These are phyloP conservation scores for Termitomyces sp. DNA, from an alignment of 768 basidiomycete genomes.

Conservation along the genomic window DNA sequence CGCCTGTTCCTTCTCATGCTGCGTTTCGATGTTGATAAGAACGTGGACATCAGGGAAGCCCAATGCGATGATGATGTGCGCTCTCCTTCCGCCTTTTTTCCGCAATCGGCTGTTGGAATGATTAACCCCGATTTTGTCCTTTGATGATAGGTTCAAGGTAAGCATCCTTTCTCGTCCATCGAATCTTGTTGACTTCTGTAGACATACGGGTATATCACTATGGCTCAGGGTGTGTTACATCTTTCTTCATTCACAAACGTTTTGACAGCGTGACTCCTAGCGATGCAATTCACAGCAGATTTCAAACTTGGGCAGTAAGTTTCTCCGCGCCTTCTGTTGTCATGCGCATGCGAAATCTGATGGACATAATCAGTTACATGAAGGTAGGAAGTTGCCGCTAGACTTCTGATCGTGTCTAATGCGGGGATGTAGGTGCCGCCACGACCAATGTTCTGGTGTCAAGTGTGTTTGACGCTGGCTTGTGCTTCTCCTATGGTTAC, in stretches of 20 bases:
- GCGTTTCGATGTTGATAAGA: conserved; percentile 15
- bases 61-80: conserved; percentile 73
- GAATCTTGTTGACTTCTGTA: conserved; percentile 25
- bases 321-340: background rate
- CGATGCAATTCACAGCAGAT: conserved; percentile 68
- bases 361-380: conserved; percentile 42
- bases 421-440: conserved; percentile 47
- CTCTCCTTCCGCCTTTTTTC: conserved; percentile 2
- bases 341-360: background rate
- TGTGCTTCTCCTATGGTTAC: background rate
- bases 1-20: conserved; percentile 5
- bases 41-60: conserved; percentile 53
- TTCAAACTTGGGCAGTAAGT: conserved; percentile 76
- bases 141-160: conserved; percentile 37
- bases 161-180: background rate
- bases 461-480: conserved; percentile 30
- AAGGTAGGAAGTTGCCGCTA: conserved; percentile 30
- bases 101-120: background rate
- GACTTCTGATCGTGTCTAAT: conserved; percentile 1
- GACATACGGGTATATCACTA: conserved; percentile 68
- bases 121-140: conserved; percentile 3
- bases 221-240: conserved; percentile 42
- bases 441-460: conserved; percentile 65
- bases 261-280: conserved; percentile 27
- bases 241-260: background rate